Evolutionary conservation across 495 filamentous ascomycete species (phyloP).

Genomic region (Tirmania nivea): DNA sequence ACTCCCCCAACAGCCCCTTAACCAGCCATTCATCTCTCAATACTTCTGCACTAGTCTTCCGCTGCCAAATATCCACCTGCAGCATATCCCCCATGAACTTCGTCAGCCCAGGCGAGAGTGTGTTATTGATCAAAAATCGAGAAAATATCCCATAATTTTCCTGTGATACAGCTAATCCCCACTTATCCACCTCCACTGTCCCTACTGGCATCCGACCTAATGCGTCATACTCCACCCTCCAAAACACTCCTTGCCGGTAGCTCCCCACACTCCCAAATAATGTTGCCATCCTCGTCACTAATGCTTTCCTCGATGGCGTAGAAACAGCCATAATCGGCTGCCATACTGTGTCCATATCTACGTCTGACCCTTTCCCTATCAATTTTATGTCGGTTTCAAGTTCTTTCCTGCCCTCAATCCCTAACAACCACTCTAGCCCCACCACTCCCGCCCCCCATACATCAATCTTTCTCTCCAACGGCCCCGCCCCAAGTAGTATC

Average conservation of each 20-base stretch:
- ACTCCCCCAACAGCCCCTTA: constrained; percentile 8
- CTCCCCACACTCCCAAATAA: background rate
- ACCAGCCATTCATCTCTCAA: constrained; percentile 14
- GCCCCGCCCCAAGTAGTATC: constrained; percentile 13
- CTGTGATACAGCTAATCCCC: constrained; percentile 1
- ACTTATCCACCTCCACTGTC: constrained; percentile 2
- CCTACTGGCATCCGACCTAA: background rate
- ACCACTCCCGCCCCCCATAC: constrained; percentile 17
- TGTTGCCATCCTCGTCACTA: background rate
- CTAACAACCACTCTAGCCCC: constrained; percentile 12
- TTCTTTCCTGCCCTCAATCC: background rate
- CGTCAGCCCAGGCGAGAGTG: no score
- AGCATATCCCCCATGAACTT: background rate
- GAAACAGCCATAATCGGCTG: background rate
- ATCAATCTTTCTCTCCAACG: constrained; percentile 14
- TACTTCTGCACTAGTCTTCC: constrained; percentile 7
- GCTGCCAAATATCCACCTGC: constrained; percentile 6
- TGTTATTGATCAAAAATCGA: no score
- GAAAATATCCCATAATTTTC: constrained; percentile 2
- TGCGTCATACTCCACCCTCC: background rate
- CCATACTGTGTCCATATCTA: no score
- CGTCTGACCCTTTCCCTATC: no score
- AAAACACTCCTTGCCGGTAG: background rate
- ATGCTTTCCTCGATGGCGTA: constrained; percentile 3
- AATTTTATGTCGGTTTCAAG: no score